These are phyloP conservation scores for Baorangia bicolor DNA, from an alignment of 768 basidiomycete species.

Conservation along the genomic window DNA sequence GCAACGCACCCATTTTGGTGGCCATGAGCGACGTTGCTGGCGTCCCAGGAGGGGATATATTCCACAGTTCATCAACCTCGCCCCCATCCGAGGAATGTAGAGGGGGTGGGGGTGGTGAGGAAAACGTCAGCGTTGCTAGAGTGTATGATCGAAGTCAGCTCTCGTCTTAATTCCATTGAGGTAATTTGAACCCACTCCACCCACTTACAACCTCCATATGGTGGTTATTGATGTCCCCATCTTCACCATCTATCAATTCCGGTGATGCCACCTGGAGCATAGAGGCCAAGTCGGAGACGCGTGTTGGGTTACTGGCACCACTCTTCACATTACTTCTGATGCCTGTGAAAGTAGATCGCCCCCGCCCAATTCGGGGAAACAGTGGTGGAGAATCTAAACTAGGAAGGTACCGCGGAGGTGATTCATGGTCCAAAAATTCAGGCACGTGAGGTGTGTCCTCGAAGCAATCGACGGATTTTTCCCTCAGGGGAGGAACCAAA, in stretches of 20 bases:
- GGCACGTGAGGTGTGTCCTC: slow-evolving; percentile 19
- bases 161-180: background rate
- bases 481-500: slow-evolving; percentile 16
- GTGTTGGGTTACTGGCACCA: slow-evolving; percentile 8
- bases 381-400: slow-evolving; percentile 42
- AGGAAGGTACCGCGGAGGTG: slow-evolving; percentile 25
- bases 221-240: slow-evolving; percentile 43
- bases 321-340: background rate
- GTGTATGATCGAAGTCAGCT: slow-evolving; percentile 5
- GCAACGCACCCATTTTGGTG: slow-evolving; percentile 49
- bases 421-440: slow-evolving; percentile 32
- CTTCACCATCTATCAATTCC: slow-evolving; percentile 37
- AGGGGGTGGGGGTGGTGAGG: slow-evolving; percentile 40
- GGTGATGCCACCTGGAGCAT: slow-evolving; percentile 24
- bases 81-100: slow-evolving; percentile 38
- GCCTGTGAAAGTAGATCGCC: background rate
- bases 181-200: slow-evolving; percentile 49
- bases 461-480: slow-evolving; percentile 9
- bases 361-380: slow-evolving; percentile 37
- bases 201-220: slow-evolving; percentile 63
- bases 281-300: slow-evolving; percentile 28
- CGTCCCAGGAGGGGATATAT: slow-evolving; percentile 47
- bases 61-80: slow-evolving; percentile 52
- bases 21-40: slow-evolving; percentile 39
- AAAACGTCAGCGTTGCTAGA: slow-evolving; percentile 38